These are phyloP conservation scores for Monilinia laxa DNA, from an alignment of 2,329 filamentous ascomycete species.

Conservation along the genomic window DNA sequence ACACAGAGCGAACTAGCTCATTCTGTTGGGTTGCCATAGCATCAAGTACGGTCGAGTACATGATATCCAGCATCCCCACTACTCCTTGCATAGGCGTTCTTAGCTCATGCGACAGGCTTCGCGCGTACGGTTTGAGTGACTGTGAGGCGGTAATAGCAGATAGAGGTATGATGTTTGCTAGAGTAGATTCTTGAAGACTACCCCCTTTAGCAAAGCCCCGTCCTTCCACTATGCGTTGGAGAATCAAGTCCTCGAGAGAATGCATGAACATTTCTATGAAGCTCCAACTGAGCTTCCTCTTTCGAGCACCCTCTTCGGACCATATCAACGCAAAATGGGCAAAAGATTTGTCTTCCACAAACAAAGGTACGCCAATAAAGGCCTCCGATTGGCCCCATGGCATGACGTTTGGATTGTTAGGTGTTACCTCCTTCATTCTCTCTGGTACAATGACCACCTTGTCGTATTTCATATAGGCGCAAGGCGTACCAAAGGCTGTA, in stretches of 20 bases:
- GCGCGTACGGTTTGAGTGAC: constrained; percentile 69
- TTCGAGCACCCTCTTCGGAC: constrained; percentile 59
- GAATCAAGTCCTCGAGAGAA: constrained; percentile 65
- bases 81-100: constrained; percentile 75
- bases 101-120: constrained; percentile 69
- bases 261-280: constrained; percentile 68
- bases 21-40: constrained; percentile 56
- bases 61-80: constrained; percentile 73
- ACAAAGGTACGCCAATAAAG: constrained; percentile 66
- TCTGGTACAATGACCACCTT: constrained; percentile 69
- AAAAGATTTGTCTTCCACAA: constrained; percentile 63
- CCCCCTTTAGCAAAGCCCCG: constrained; percentile 46
- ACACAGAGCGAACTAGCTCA: constrained; percentile 52
- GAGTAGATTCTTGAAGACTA: constrained; percentile 32
- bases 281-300: constrained; percentile 59
- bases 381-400: constrained; percentile 60
- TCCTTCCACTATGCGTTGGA: constrained; percentile 56
- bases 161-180: constrained; percentile 51
- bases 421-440: constrained; percentile 56
- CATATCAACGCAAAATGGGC: constrained; percentile 73
- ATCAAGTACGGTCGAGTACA: constrained; percentile 70
- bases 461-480: constrained; percentile 69
- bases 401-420: constrained; percentile 58
- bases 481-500: constrained; percentile 60
- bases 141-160: constrained; percentile 58